Percentiles rank a stretch among this genome's conserved stretches.
Evolutionary conservation across 2,329 filamentous ascomycete genomes (phyloP).

Genomic region (Alternaria viburni): DNA sequence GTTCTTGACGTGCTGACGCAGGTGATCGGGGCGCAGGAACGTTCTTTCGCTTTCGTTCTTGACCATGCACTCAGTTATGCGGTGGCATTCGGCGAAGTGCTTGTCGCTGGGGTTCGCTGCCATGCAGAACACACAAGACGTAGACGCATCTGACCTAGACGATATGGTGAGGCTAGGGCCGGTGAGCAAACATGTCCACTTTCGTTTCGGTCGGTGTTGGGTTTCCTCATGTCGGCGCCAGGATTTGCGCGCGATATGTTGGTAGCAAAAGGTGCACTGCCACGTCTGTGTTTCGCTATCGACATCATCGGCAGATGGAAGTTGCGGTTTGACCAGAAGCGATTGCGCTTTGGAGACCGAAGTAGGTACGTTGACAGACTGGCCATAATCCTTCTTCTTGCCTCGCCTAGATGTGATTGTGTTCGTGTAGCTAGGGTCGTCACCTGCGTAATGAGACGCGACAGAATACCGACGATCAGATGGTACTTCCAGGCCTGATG

Average conservation of each 20-base stretch:
- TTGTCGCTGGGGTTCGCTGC: conserved; percentile 32
- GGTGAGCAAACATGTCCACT: conserved; percentile 43
- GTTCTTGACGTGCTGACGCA: conserved; percentile 43
- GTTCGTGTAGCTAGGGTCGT: background rate
- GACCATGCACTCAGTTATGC: conserved; percentile 39
- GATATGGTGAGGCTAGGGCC: conserved; percentile 29
- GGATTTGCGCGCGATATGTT: conserved; percentile 39
- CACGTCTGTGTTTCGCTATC: conserved; percentile 29
- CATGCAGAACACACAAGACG: conserved; percentile 41
- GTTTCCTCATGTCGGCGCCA: conserved; percentile 48
- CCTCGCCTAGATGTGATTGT: conserved; percentile 31
- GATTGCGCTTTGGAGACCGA: conserved; percentile 16
- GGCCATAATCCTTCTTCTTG: conserved; percentile 48
- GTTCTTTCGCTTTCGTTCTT: conserved; percentile 37
- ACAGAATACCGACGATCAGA: conserved; percentile 4
- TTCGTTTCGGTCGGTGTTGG: conserved; percentile 41
- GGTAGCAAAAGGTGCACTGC: conserved; percentile 46
- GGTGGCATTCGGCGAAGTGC: conserved; percentile 37
- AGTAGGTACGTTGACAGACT: conserved; percentile 18
- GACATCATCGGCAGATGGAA: background rate
- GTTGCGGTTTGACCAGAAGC: conserved; percentile 5
- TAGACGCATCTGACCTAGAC: conserved; percentile 3
- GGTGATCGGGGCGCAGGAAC: conserved; percentile 42
- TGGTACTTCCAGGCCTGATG: background rate
- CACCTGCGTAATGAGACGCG: conserved; percentile 8